Percentiles rank a stretch among this genome's conserved stretches.
Conservation (phyloP, 345 rosid species). For the Syzygium oleosum region DNA sequence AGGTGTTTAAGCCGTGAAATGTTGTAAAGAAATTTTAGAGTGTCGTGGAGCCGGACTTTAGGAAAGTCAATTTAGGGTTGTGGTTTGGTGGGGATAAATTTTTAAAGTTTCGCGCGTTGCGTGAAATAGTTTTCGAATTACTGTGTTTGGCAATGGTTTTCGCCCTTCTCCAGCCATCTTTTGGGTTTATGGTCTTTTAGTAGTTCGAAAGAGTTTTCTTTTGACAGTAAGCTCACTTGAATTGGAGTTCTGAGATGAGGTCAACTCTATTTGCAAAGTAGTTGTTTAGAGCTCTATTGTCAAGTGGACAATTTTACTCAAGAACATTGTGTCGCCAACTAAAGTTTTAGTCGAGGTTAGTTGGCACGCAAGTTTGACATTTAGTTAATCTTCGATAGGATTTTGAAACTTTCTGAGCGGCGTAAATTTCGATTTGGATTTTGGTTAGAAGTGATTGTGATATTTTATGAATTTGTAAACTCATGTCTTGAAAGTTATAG, state of each 20-base stretch:
- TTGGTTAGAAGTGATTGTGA: background rate
- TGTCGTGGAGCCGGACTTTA: rapidly evolving
- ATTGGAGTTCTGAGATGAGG: background rate
- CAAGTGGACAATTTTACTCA: background rate
- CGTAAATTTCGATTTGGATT: background rate
- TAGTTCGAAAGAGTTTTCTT: background rate
- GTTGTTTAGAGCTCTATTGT: background rate
- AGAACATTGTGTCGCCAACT: background rate
- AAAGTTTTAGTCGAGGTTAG: too few relatives aligned
- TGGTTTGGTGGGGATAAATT: background rate
- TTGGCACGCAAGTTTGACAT: background rate
- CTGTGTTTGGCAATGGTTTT: too few relatives aligned
- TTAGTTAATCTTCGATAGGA: background rate
- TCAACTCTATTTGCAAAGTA: background rate
- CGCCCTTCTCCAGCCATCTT: too few relatives aligned
- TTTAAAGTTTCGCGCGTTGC: too few relatives aligned
- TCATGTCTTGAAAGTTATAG: background rate
- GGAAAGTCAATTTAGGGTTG: rapidly evolving
- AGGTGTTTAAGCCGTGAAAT: background rate
- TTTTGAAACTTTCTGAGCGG: background rate
- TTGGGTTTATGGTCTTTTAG: background rate
- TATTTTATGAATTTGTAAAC: background rate
- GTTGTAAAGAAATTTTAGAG: background rate
- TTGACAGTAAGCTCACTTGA: too few relatives aligned
- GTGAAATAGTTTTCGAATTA: too few relatives aligned